These are phyloP conservation scores for Aspergillus sp. DNA, from an alignment of 2,329 filamentous ascomycete genomes.

Conservation along the genomic window DNA sequence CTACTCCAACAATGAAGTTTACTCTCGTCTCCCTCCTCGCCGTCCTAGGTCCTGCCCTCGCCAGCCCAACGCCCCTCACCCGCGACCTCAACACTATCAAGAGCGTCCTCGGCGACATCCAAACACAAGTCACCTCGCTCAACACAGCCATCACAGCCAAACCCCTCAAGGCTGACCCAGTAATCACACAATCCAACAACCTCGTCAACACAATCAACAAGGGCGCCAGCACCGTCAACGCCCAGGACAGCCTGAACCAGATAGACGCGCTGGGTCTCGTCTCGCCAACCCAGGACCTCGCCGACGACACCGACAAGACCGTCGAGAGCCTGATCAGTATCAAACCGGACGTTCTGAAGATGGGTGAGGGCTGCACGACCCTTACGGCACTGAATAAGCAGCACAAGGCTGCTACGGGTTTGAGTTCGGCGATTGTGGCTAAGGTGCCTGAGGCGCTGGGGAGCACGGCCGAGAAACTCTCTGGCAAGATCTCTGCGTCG, in stretches of 20 bases:
- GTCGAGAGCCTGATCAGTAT: slow-evolving; percentile 7
- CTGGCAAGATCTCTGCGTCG: slow-evolving; percentile 24
- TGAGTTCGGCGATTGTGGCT: not conserved
- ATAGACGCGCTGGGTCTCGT: slow-evolving; percentile 16
- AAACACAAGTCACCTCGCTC: slow-evolving; percentile 14
- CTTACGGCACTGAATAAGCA: slow-evolving; percentile 4
- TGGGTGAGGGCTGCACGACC: slow-evolving; percentile 7
- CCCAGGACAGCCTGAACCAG: slow-evolving; percentile 1
- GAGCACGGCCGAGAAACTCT: slow-evolving; percentile 20
- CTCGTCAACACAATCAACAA: slow-evolving; percentile 14
- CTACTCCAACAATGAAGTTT: slow-evolving; percentile 9
- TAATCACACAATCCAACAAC: slow-evolving; percentile 3
- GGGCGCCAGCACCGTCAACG: slow-evolving; percentile 13
- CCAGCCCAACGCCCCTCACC: slow-evolving; percentile 1
- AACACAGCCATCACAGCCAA: not conserved
- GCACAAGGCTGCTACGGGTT: not conserved
- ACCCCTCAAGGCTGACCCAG: not conserved
- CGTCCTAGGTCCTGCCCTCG: slow-evolving; percentile 8
- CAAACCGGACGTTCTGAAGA: slow-evolving; percentile 7
- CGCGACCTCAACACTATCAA: slow-evolving; percentile 15
- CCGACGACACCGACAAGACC: slow-evolving; percentile 7
- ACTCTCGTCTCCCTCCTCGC: not conserved
- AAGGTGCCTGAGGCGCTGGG: slow-evolving; percentile 12
- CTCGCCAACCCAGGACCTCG: slow-evolving; percentile 14
- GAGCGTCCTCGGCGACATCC: slow-evolving; percentile 12